Evolutionary conservation across 768 basidiomycete genomes (phyloP).

Genomic region (Phaeotremella fagi): DNA sequence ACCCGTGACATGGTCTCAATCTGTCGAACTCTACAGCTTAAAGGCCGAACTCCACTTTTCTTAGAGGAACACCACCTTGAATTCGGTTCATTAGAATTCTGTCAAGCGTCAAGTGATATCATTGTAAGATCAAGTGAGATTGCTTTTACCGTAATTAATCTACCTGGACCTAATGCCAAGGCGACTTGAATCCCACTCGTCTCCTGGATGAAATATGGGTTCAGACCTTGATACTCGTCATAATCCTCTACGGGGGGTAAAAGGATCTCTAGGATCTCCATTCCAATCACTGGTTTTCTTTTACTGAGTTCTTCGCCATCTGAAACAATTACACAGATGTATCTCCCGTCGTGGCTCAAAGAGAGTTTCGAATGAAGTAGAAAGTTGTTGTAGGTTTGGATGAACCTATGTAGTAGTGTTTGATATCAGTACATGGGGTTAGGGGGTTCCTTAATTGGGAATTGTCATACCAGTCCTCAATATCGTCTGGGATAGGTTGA

Average conservation of each 20-base stretch:
- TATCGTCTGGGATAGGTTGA: not conserved
- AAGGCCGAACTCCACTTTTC: too few species aligned
- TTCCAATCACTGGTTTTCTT: not conserved
- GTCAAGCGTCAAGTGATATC: too few species aligned
- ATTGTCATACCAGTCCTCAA: not conserved
- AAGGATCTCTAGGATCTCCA: not conserved
- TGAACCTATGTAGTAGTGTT: not conserved
- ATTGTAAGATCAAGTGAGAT: too few species aligned
- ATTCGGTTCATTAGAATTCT: too few species aligned
- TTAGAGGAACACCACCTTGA: too few species aligned
- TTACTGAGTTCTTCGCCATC: not conserved
- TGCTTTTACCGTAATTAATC: too few species aligned
- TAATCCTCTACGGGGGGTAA: not conserved
- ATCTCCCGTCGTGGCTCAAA: not conserved
- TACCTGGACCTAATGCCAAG: not conserved
- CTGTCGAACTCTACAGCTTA: too few species aligned
- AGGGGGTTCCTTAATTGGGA: not conserved
- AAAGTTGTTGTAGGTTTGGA: not conserved
- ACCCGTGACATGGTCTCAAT: too few species aligned
- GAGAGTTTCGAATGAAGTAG: not conserved
- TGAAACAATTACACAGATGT: not conserved
- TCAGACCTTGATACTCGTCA: not conserved
- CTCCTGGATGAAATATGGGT: not conserved
- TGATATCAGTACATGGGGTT: not conserved
- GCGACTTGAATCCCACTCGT: not conserved